These are phyloP conservation scores for Marasmius sp. DNA, from an alignment of 1,284 basidiomycete species.

Conservation along the genomic window DNA sequence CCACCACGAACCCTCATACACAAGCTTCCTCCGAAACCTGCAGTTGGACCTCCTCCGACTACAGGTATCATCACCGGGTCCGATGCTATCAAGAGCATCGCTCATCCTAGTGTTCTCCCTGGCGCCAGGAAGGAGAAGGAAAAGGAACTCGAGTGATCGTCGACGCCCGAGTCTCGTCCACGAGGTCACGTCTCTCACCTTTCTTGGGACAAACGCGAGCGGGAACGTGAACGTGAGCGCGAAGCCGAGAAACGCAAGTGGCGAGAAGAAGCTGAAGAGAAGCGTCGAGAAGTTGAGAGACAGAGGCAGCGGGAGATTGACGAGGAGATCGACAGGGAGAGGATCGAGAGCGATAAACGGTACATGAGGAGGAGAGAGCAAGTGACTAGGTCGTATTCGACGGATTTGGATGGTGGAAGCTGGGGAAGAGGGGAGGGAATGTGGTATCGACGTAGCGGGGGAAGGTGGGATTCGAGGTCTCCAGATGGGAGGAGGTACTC, in stretches of 20 bases:
- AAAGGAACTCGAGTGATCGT: background rate
- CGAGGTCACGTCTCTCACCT: no score
- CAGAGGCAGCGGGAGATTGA: conserved; percentile 3
- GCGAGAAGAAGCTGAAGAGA: background rate
- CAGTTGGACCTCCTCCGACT: background rate
- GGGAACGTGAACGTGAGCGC: no score
- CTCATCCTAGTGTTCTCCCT: background rate
- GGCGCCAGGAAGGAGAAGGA: background rate
- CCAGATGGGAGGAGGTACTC: no score
- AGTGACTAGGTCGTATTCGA: background rate
- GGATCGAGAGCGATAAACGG: background rate
- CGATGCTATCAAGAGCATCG: background rate
- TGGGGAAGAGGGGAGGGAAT: no score
- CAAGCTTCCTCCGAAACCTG: background rate
- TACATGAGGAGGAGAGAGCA: background rate
- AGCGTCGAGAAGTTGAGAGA: background rate
- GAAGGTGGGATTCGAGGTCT: no score
- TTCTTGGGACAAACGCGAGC: no score
- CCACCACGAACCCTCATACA: background rate
- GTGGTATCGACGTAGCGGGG: no score
- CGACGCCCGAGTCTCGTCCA: background rate
- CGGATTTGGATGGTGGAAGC: no score
- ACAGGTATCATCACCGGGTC: background rate
- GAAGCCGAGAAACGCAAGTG: background rate
- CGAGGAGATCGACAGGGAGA: background rate